Evolutionary conservation across 768 basidiomycete species (phyloP).

Genomic region (Psilocybe cubensis): DNA sequence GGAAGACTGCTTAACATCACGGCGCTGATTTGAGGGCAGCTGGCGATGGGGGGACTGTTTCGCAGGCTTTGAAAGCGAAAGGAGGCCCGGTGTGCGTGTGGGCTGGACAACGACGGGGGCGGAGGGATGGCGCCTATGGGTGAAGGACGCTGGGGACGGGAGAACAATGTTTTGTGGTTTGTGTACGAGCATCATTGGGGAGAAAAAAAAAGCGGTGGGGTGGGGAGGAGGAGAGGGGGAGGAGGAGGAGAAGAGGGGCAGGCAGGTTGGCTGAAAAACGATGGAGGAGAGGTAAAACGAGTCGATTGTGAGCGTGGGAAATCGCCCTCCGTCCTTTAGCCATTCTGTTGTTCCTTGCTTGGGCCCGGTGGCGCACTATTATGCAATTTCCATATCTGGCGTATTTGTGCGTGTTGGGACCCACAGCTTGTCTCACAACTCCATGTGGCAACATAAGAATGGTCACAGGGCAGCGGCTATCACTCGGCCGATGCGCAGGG

Average conservation of each 20-base stretch:
- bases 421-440: slow-evolving; percentile 4
- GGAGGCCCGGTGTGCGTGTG: slow-evolving; percentile 73
- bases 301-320: slow-evolving; percentile 18
- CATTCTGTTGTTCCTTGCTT: slow-evolving; percentile 14
- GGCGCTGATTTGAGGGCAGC: slow-evolving; percentile 28
- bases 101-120: slow-evolving; percentile 72
- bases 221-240: slow-evolving; percentile 23
- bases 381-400: background rate
- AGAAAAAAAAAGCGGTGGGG: slow-evolving; percentile 20
- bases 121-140: slow-evolving; percentile 70
- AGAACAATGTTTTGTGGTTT: slow-evolving; percentile 42
- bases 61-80: slow-evolving; percentile 66
- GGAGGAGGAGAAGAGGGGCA: slow-evolving; percentile 16
- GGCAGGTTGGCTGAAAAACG: slow-evolving; percentile 14
- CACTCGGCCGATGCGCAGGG: background rate
- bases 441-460: slow-evolving; percentile 1
- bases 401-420: background rate
- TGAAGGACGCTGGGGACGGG: slow-evolving; percentile 24
- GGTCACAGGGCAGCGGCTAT: background rate
- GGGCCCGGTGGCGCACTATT: slow-evolving; percentile 19
- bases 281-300: slow-evolving; percentile 15
- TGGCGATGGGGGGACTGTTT: slow-evolving; percentile 30
- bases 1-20: slow-evolving; percentile 29
- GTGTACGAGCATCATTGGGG: slow-evolving; percentile 53
- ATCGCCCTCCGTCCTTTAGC: background rate